Evolutionary conservation across 108 stramenopile genomes (phyloP).

Genomic region (Mediolabrus comicus): DNA sequence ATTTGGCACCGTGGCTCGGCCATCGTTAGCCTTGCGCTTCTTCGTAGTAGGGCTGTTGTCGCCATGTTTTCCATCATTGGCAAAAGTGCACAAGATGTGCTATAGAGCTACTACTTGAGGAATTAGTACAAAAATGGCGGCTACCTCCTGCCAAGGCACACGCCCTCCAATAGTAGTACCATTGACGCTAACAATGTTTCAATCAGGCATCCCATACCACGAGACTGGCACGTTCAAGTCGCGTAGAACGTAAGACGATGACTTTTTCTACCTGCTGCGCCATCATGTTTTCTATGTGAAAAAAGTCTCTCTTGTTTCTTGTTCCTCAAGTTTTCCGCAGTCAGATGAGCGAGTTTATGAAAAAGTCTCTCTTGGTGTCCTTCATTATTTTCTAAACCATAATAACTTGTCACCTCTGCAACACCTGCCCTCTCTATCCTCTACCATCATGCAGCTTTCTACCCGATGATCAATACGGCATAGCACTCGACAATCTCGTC

Average conservation of each 20-base stretch:
- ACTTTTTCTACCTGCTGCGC: background rate
- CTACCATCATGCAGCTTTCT: slow-evolving; percentile 26
- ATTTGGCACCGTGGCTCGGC: no score
- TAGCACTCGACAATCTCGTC: slow-evolving; percentile 55
- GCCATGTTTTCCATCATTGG: no score
- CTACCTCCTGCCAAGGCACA: no score
- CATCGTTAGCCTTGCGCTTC: no score
- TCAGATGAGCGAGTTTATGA: no score
- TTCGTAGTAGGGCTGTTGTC: no score
- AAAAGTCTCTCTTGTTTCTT: no score
- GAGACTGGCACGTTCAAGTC: slow-evolving; percentile 44
- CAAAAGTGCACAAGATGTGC: no score
- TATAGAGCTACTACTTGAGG: no score
- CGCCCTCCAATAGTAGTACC: no score
- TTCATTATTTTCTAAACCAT: background rate
- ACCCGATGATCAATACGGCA: slow-evolving; percentile 52
- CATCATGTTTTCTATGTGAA: background rate
- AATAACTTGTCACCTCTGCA: background rate
- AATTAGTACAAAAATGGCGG: no score
- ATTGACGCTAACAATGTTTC: slow-evolving; percentile 45
- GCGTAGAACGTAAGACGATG: slow-evolving; percentile 25
- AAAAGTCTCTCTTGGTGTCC: background rate
- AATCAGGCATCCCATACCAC: slow-evolving; percentile 37
- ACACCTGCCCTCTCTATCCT: background rate
- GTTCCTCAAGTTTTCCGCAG: no score